These are phyloP conservation scores for Taxillus chinensis DNA, from an alignment of 164 flowering plant genomes.

Conservation along the genomic window DNA sequence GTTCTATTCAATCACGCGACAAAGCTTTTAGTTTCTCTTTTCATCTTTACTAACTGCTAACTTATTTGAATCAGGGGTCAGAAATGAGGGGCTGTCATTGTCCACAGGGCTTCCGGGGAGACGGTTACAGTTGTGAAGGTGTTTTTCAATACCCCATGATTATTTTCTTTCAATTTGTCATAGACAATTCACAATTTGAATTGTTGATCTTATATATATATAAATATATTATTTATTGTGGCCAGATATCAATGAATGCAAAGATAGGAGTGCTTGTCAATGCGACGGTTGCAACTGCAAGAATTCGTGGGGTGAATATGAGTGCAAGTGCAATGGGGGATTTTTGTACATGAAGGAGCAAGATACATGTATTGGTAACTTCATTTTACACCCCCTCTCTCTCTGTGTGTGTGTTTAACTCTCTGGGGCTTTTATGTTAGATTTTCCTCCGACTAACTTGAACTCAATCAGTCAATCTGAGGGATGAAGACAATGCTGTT, in stretches of 20 bases:
- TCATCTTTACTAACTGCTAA: not conserved
- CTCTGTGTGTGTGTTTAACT: too few species aligned
- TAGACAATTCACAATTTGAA: too few species aligned
- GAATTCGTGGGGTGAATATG: conserved; percentile 80
- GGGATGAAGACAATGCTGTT: too few species aligned
- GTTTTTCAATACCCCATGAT: not conserved
- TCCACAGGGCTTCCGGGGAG: conserved; percentile 73
- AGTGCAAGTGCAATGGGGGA: conserved; percentile 66
- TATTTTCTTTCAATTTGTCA: not conserved
- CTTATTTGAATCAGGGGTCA: conserved; percentile 29
- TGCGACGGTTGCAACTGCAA: conserved; percentile 82
- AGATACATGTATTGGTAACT: conserved; percentile 82
- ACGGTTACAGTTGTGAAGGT: conserved; percentile 86
- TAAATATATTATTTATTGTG: not conserved
- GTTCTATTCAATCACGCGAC: not conserved
- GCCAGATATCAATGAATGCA: conserved; percentile 81
- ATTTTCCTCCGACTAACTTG: too few species aligned
- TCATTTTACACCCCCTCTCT: too few species aligned
- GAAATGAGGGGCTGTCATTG: conserved; percentile 60
- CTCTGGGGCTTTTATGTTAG: too few species aligned
- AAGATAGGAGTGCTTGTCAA: conserved; percentile 56
- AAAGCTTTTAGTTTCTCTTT: not conserved
- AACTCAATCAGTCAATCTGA: too few species aligned
- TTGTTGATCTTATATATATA: too few species aligned
- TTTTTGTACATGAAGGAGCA: conserved; percentile 67